Percentiles rank a stretch among this genome's conserved stretches.
phyloP scores from a whole-genome alignment of 257 asterid species.

The Cinchona pubescens region DNA sequence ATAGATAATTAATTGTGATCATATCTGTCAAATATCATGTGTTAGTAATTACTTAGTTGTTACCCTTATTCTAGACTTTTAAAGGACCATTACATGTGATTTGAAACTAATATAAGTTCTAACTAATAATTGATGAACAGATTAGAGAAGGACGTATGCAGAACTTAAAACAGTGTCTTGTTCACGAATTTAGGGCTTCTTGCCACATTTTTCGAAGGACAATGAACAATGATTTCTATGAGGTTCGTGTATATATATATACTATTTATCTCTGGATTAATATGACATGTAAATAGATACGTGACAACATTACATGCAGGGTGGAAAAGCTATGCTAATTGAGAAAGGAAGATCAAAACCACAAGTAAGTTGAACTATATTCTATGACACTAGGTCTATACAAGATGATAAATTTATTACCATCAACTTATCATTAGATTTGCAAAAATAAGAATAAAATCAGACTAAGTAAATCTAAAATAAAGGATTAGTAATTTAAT shows the following conservation, averaged over 20 bases:
- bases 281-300: background rate
- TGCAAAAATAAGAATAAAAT: too few species aligned
- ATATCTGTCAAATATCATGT: too few species aligned
- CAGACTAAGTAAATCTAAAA: too few species aligned
- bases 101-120: background rate
- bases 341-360: slow-evolving; percentile 17
- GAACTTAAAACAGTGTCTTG: slow-evolving; percentile 17
- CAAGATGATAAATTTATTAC: too few species aligned
- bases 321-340: slow-evolving; percentile 19
- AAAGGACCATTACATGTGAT: too few species aligned
- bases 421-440: too few species aligned
- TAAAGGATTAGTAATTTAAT: too few species aligned
- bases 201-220: slow-evolving; percentile 19
- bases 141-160: slow-evolving; percentile 21
- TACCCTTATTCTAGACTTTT: too few species aligned
- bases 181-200: slow-evolving; percentile 13
- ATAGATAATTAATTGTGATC: too few species aligned
- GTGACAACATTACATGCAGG: slow-evolving; percentile 11
- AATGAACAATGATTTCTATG: slow-evolving; percentile 19
- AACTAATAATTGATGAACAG: slow-evolving; percentile 2
- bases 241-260: slow-evolving; percentile 9
- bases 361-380: background rate
- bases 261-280: background rate
- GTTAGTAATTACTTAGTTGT: too few species aligned
- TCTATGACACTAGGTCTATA: too few species aligned